Conservation (phyloP, 225 moss, liverwort and hornwort species). For the Physcomitrellopsis africana region DNA sequence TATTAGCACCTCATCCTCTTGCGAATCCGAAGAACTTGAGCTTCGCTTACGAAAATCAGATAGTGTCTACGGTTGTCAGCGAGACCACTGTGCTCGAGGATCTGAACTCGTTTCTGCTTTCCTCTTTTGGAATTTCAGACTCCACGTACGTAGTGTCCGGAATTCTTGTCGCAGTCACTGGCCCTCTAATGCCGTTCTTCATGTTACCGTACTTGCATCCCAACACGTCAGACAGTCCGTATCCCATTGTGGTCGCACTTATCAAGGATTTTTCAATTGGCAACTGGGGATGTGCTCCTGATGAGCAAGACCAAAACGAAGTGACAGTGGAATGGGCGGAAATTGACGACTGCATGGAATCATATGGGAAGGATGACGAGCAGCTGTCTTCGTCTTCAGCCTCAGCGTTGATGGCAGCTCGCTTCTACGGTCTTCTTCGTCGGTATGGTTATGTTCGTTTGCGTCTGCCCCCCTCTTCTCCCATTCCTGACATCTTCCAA, state of each 20-base stretch:
- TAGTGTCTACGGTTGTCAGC: slow-evolving; percentile 32
- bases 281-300: slow-evolving; percentile 46
- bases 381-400: slow-evolving; percentile 34
- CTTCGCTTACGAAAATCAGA: slow-evolving; percentile 38
- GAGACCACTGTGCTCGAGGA: slow-evolving; percentile 24
- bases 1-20: slow-evolving; percentile 5
- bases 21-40: slow-evolving; percentile 32
- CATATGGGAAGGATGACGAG: slow-evolving; percentile 21
- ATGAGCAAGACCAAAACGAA: slow-evolving; percentile 27
- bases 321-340: slow-evolving; percentile 56
- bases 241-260: slow-evolving; percentile 35
- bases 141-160: slow-evolving; percentile 34
- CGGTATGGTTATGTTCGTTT: slow-evolving; percentile 51
- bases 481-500: slow-evolving; percentile 31
- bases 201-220: slow-evolving; percentile 41
- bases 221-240: slow-evolving; percentile 38
- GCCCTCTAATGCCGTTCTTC: slow-evolving; percentile 61
- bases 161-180: slow-evolving; percentile 44
- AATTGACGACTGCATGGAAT: slow-evolving; percentile 30
- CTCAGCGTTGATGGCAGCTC: slow-evolving; percentile 30
- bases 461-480: slow-evolving; percentile 35
- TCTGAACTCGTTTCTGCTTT: slow-evolving; percentile 38
- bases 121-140: slow-evolving; percentile 34
- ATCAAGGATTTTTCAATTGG: slow-evolving; percentile 36
- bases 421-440: slow-evolving; percentile 36